Base-by-base conservation (phyloP, 2,329 filamentous ascomycete genomes). In the Diaporthe sp. region DNA sequence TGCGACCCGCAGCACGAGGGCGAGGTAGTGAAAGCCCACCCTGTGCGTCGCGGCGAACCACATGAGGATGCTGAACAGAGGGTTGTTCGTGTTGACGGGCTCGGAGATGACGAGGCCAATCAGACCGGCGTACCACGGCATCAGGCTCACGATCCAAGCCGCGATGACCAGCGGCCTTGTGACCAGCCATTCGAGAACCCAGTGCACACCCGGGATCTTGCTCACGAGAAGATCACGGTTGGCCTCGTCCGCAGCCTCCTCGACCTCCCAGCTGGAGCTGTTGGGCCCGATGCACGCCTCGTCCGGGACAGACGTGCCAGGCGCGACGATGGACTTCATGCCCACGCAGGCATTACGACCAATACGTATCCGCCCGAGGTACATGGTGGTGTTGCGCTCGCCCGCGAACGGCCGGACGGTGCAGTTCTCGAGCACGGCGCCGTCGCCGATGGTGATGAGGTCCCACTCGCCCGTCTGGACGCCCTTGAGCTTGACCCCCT, bases 351-450 rank as follows among this genome's bases (percentile, higher is more conserved):
- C 84, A 61, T 88, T 86, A 10, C 82, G 81, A 1, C 89, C 89
- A 70, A 91, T 85, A 13, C 80, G 81, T 76, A 91, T 90, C 9
- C 81, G 83, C 15, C 87, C 88, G 15, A 91, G 83, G 74, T 90
- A 90, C 89, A 91, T 91, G 1, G 86, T 86, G 0, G 89, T 90
- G 79, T 91, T 90, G n/a, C 85, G 82, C 81, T 91, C 90, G 3
- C 84, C 89, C 0, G 85, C 89, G 76, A 91, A 90, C 0, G 89
- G 88, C 13, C 89, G 85, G 65, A 87, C 84, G 55, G 85, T 86
- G 78, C 87, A 90, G 34, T 82, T 81, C 60, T 88, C 86, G 4
- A 91, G 83, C 9, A 83, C 83, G 4, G 85, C 88, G 72, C 85
- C 84, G 74, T 91, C 87, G 0, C 85, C 85, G 57, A 91, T 89